A percentile compares a stretch with the other conserved stretches of the same genome.
Conservation (phyloP, 768 basidiomycete genomes). For the Cubamyces sp. region DNA sequence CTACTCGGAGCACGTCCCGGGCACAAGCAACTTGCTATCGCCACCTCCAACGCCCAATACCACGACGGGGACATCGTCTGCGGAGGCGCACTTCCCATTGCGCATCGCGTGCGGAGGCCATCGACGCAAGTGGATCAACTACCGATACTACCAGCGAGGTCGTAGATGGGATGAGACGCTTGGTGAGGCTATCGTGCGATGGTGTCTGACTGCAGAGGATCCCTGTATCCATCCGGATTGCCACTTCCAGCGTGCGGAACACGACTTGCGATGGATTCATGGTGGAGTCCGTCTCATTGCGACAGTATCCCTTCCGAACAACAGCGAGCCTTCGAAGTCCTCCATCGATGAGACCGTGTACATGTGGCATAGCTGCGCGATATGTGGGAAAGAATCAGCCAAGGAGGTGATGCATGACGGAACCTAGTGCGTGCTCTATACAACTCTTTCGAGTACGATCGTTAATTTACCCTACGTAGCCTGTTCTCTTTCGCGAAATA, state of each 20-base stretch:
- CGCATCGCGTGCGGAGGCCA: conserved; percentile 46
- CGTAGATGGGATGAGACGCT: conserved; percentile 38
- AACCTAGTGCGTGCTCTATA: conserved; percentile 30
- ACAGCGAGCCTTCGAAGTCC: background rate
- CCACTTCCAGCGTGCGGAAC: conserved; percentile 40
- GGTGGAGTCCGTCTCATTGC: conserved; percentile 37
- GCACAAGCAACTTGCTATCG: conserved; percentile 15
- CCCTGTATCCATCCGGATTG: conserved; percentile 42
- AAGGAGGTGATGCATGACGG: conserved; percentile 35
- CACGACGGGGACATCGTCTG: conserved; percentile 21
- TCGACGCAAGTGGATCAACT: conserved; percentile 52
- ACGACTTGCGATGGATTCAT: conserved; percentile 50
- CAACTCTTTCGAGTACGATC: background rate
- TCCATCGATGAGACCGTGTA: conserved; percentile 25
- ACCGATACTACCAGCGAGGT: conserved; percentile 49
- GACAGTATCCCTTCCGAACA: conserved; percentile 14
- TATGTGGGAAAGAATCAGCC: conserved; percentile 33
- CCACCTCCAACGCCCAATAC: conserved; percentile 25
- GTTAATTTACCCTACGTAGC: conserved; percentile 12
- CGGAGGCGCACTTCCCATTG: conserved; percentile 21
- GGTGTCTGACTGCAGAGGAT: conserved; percentile 37
- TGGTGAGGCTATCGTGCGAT: conserved; percentile 46
- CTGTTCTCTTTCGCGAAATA: conserved; percentile 36
- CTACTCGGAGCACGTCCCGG: conserved; percentile 45
- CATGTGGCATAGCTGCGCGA: conserved; percentile 37